Base-by-base conservation (phyloP, 148 eudicot genomes). In the Talinum fruticosum region DNA sequence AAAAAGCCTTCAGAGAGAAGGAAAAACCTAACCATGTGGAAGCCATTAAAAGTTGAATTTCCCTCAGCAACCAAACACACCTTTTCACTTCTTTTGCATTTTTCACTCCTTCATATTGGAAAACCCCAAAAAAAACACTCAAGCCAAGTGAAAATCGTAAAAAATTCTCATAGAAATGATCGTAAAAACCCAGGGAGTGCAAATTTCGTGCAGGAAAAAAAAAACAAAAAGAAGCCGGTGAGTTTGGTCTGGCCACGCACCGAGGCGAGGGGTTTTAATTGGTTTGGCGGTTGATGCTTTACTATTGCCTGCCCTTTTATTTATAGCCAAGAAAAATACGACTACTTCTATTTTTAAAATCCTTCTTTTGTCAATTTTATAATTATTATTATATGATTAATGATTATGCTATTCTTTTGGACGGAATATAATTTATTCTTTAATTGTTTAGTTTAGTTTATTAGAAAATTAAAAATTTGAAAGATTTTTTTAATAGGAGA, bases 1-100 rank as follows among this genome's bases (percentile, higher is more conserved):
- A 71, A 28, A 62, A 62, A 26, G 14, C 75, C 83, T 81, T 81
- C 83, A 76, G 49, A 57, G 59, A 71, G 79, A 81, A 81, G 83
- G 66, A 49, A 76, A 51, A 62, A 28, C 66, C 32, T 26, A 62
- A 62, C 51, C 73, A 77, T 70, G 75, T 75, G 66, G 72, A 71
- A 76, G 34, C 83, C 83, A 80, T 66, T 23, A n/a, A 62, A 62
- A 28, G 62, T 28, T 75, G n/a, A 41, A 54, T 73, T 73, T 54
- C 54, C 53, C 28, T 28, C 59, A 44, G 24, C 74, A 71, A 21
- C 74, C 59, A 45, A 49, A 73, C 75, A 73, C 26, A 16, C 41
- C 38, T 51, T 49, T 71, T 47, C 57, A 28, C 7, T 18, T 30
- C 54, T n/a, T 26, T 10, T n/a, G 30, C 28, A 61, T 15, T 4